Evolutionary conservation across 768 basidiomycete genomes (phyloP), one percentile per base, ranked within the genome.

Genomic region (Lactarius evosmus): DNA sequence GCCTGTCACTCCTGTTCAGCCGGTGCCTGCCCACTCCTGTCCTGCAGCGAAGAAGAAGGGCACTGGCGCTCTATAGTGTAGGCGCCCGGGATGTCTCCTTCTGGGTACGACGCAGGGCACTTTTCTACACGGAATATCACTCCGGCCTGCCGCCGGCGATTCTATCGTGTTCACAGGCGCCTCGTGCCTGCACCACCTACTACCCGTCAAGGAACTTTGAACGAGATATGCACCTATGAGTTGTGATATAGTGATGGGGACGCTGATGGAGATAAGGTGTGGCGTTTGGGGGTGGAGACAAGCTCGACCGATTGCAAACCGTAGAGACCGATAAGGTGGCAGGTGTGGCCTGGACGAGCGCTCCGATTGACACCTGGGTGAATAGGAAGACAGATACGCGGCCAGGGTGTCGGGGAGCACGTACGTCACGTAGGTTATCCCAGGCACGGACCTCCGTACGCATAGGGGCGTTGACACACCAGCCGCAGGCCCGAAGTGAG

Each of bases 211-310:
- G 27, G 27, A 49, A 49, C 25, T 49, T 49, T 25, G 57, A 32
- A 60, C 17, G 32, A n/a, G 32, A 44, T 60, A 55, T 58, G 41
- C 38, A 22, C 17, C 40, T 17, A 27, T 8, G 16, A 19, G n/a
- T n/a, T 46, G 52, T 64, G 63, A 64, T 64, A 52, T 64, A 27
- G 46, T 49, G 46, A 49, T 49, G 22, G 25, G 22, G 25, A 6
- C 46, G 4, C 14, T 25, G 46, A 25, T 49, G 25, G 7, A 14
- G 63, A 64, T 54, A 64, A 36, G 62, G 44, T 17, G 22, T 52
- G 41, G 52, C 58, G 22, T 49, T 49, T 49, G 12, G 25, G 22
- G 46, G 22, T 22, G 46, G 22, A 22, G 25, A 34, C 44, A 49
- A 52, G 32, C 58, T n/a, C 53, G 62, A 36, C 33, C 41, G 46